A percentile compares a stretch with the other conserved stretches of the same genome.
phyloP scores from a whole-genome alignment of 129 eudicot species.

The Lonicera japonica region DNA sequence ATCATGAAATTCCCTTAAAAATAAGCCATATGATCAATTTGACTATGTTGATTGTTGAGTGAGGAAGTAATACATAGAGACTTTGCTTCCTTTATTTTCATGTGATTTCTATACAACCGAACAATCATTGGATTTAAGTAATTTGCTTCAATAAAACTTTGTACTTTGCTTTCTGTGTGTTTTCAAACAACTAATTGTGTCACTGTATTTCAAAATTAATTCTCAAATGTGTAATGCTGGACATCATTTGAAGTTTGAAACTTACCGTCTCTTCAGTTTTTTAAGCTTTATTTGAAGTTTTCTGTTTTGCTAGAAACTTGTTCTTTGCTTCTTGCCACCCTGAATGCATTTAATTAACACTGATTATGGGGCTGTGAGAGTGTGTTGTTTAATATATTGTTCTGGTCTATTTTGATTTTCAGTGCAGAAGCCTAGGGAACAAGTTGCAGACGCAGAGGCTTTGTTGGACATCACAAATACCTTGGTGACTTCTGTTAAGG shows the following conservation, averaged over 20 bases:
- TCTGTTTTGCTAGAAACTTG: neutral
- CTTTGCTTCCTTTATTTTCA: too few relatives aligned
- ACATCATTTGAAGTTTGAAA: neutral
- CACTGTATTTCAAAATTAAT: neutral
- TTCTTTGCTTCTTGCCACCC: neutral
- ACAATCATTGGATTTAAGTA: neutral
- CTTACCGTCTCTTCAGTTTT: neutral
- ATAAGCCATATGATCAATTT: too few relatives aligned
- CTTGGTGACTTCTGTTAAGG: constrained; percentile 72
- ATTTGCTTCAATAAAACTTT: neutral
- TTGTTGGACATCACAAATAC: constrained; percentile 74
- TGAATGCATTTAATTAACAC: neutral
- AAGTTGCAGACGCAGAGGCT: constrained; percentile 98
- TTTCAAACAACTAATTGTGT: too few relatives aligned
- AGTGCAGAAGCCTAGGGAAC: constrained; percentile 94
- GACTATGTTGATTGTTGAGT: too few relatives aligned
- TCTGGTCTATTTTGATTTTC: constrained; percentile 10
- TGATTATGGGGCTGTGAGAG: neutral
- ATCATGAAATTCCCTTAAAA: too few relatives aligned
- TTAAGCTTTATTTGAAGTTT: neutral
- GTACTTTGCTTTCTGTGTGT: neutral
- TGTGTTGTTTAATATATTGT: constrained; percentile 1
- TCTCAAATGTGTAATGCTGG: neutral
- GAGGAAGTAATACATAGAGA: too few relatives aligned
- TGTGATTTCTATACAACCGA: neutral